A percentile compares a stretch with the other conserved stretches of the same genome.
Evolutionary conservation across 371 early-diverging fungal genomes (phyloP).

Genomic region (Lichtheimia ramosa): DNA sequence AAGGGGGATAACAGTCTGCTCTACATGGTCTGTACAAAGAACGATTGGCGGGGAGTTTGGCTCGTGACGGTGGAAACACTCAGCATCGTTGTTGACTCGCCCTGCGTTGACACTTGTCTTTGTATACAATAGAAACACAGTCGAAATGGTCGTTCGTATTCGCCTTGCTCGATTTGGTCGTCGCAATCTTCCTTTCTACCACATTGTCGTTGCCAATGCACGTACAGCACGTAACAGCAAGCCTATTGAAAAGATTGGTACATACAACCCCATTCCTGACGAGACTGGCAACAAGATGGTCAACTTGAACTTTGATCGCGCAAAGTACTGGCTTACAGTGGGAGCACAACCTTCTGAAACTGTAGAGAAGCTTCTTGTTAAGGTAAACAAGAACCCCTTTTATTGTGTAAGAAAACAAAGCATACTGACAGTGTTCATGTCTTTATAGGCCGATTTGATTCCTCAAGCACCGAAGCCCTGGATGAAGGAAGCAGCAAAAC

Average conservation of each 20-base stretch:
- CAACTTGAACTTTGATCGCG: constrained; percentile 83
- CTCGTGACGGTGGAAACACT: neutral
- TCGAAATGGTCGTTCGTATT: constrained; percentile 62
- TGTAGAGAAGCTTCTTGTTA: constrained; percentile 86
- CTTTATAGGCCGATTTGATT: constrained; percentile 54
- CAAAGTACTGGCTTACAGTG: constrained; percentile 95
- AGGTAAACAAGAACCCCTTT: constrained; percentile 53
- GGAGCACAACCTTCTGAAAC: constrained; percentile 93
- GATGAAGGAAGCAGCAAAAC: constrained; percentile 51
- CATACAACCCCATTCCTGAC: constrained; percentile 88
- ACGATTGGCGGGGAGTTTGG: neutral
- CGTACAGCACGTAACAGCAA: constrained; percentile 84
- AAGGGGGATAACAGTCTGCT: too few species aligned
- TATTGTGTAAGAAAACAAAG: neutral
- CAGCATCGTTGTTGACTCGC: neutral
- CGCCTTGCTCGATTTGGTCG: constrained; percentile 90
- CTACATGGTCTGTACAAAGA: too few species aligned
- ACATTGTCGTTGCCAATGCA: constrained; percentile 89
- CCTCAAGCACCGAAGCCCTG: constrained; percentile 62
- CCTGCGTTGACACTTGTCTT: neutral
- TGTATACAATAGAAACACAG: neutral
- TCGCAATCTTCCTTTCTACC: constrained; percentile 89
- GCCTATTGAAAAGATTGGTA: constrained; percentile 90
- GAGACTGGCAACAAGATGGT: constrained; percentile 77
- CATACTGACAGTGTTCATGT: neutral